Evolutionary conservation across 2,329 filamentous ascomycete species (phyloP).

Genomic region (Elsinoe fawcettii): DNA sequence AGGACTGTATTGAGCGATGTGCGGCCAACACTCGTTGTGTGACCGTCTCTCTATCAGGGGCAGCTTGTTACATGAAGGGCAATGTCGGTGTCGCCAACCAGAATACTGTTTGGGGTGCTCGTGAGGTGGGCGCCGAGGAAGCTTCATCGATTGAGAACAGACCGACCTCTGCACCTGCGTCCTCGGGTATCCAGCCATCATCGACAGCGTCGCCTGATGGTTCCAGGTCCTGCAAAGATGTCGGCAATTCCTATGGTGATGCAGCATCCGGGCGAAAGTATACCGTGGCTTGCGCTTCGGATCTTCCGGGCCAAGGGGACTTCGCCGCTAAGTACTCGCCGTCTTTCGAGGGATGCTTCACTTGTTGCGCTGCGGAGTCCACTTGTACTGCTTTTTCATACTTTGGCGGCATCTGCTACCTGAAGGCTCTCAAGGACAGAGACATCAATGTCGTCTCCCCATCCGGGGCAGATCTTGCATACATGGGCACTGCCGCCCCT

Average conservation of each 20-base stretch:
- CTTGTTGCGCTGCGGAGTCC: neutral
- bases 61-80: conserved; percentile 25
- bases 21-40: conserved; percentile 21
- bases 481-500: neutral
- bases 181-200: neutral
- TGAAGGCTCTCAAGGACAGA: neutral
- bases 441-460: neutral
- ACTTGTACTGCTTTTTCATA: conserved; percentile 12
- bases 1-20: conserved; percentile 23
- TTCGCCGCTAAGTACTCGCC: conserved; percentile 9
- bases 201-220: neutral
- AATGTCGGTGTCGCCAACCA: conserved; percentile 17
- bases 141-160: conserved; percentile 1
- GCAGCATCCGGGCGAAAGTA: neutral
- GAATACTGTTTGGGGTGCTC: conserved; percentile 16
- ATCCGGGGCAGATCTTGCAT: conserved; percentile 9
- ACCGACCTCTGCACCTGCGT: neutral
- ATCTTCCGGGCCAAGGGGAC: conserved; percentile 12
- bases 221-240: neutral
- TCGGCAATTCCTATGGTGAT: neutral
- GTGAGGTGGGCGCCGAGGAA: neutral
- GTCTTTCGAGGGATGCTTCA: conserved; percentile 12
- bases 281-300: conserved; percentile 6
- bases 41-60: conserved; percentile 21
- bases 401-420: conserved; percentile 14